Evolutionary conservation across 345 rosid genomes (phyloP).

Genomic region (Fremontodendron californicum): DNA sequence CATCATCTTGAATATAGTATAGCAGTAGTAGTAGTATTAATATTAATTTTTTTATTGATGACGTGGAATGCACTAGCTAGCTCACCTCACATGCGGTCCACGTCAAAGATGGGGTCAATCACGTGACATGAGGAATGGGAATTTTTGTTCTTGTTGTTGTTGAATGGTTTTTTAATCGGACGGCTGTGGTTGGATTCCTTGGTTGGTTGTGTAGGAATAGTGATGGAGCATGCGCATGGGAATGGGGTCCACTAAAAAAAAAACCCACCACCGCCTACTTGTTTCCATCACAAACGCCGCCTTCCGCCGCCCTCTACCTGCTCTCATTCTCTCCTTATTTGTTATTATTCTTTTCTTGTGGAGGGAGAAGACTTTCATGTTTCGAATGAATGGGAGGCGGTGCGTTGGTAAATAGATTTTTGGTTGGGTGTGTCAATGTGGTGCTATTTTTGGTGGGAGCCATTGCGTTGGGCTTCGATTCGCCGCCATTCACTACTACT

Average conservation of each 20-base stretch:
- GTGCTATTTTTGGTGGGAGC: background rate
- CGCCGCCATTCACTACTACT: slow-evolving; percentile 5
- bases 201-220: slow-evolving; percentile 16
- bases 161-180: slow-evolving; percentile 18
- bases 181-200: slow-evolving; percentile 36
- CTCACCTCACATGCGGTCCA: slow-evolving; percentile 32
- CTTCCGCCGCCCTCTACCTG: background rate
- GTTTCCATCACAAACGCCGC: background rate
- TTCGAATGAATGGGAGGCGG: background rate
- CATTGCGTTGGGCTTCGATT: background rate
- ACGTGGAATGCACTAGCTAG: slow-evolving; percentile 34
- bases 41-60: background rate
- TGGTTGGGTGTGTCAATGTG: background rate
- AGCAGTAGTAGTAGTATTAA: background rate
- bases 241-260: slow-evolving; percentile 17
- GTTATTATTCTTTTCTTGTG: background rate
- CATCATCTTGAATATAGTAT: background rate
- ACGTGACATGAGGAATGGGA: slow-evolving; percentile 21
- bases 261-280: slow-evolving; percentile 23
- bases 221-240: slow-evolving; percentile 26
- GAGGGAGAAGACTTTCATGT: background rate
- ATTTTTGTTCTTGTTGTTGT: background rate
- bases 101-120: slow-evolving; percentile 27
- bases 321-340: background rate
- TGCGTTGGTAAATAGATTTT: background rate